Conservation (phyloP, 106 monocot genomes). For the Acorus calamus region DNA sequence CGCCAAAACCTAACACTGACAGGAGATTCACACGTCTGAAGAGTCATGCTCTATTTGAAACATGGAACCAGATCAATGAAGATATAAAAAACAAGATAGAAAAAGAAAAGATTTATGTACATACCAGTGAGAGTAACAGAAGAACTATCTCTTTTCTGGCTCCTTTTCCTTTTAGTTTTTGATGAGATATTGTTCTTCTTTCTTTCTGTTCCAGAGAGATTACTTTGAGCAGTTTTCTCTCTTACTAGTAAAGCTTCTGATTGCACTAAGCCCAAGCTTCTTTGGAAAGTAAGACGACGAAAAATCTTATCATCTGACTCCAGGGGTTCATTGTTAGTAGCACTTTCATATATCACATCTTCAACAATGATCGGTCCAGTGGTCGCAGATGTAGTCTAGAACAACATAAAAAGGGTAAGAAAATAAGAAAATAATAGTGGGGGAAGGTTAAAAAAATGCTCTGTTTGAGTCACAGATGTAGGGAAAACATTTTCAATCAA, state of each 20-base stretch:
- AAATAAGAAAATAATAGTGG: not conserved
- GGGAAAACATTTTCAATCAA: not conserved
- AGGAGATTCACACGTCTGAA: too few species aligned
- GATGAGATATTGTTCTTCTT: constrained; percentile 23
- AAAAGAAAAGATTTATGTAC: not conserved
- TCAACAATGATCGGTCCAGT: constrained; percentile 87
- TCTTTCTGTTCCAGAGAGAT: constrained; percentile 14
- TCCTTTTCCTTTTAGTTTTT: constrained; percentile 47
- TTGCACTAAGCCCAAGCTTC: constrained; percentile 84
- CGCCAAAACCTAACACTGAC: too few species aligned
- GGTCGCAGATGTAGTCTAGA: constrained; percentile 57
- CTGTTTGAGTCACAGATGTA: not conserved
- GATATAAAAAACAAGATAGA: not conserved
- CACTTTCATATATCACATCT: constrained; percentile 75
- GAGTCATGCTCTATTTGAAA: too few species aligned
- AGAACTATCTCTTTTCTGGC: constrained; percentile 23
- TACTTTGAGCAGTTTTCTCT: constrained; percentile 15
- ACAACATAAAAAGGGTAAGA: constrained; percentile 7
- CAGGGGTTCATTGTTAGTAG: constrained; percentile 8
- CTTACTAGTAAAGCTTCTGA: constrained; percentile 69
- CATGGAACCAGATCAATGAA: not conserved
- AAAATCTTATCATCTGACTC: constrained; percentile 31
- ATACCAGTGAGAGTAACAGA: constrained; percentile 15
- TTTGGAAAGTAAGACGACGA: constrained; percentile 81
- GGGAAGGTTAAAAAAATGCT: not conserved